Percentiles rank a stretch among this genome's conserved stretches.
Conservation (phyloP, 345 rosid species). For the Eucalyptus pauciflora region DNA sequence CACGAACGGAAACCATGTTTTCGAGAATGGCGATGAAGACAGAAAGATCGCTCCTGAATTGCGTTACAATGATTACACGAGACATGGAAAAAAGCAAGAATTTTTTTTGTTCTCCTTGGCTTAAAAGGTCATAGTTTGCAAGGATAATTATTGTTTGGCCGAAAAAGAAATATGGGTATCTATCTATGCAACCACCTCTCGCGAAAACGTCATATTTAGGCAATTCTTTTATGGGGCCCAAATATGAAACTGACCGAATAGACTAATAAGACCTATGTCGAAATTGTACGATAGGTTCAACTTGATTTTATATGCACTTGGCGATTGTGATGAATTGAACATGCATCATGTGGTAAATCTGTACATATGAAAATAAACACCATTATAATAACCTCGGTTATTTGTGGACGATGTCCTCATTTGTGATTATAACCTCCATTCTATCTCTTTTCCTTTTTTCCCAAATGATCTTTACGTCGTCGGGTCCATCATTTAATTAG, state of each 20-base stretch:
- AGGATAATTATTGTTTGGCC: neutral
- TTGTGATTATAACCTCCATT: neutral
- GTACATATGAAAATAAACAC: neutral
- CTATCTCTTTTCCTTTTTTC: neutral
- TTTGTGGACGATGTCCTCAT: neutral
- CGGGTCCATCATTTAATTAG: neutral
- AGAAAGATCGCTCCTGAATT: neutral
- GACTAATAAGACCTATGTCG: neutral
- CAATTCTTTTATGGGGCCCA: neutral
- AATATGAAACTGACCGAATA: neutral
- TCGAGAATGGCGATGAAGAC: neutral
- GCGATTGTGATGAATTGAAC: neutral
- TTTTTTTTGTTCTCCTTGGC: neutral
- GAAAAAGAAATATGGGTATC: neutral
- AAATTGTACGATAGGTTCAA: neutral
- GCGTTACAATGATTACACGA: neutral
- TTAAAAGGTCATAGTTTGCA: neutral
- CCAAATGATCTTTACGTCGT: neutral
- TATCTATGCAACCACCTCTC: neutral
- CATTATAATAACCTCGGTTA: neutral
- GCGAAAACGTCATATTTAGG: neutral
- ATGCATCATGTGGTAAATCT: rapidly evolving
- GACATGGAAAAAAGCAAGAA: neutral
- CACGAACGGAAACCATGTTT: neutral
- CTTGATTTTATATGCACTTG: neutral